phyloP scores from a whole-genome alignment of 495 filamentous ascomycete genomes.

The Podospora didyma region DNA sequence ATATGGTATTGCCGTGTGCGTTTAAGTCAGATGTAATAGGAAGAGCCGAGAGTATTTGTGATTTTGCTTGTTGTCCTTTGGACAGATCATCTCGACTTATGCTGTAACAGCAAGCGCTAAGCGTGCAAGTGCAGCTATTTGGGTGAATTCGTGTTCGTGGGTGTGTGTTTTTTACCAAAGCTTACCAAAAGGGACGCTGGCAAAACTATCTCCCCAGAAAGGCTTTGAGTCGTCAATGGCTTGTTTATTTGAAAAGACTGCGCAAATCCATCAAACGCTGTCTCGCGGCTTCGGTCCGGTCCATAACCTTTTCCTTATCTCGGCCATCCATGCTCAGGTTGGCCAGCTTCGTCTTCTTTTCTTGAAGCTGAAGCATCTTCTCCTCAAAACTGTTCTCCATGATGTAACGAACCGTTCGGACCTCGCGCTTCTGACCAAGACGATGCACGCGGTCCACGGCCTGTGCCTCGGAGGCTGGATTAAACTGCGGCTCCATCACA shows the following conservation, averaged over 20 bases:
- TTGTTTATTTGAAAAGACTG: constrained; percentile 68
- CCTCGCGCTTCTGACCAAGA: constrained; percentile 80
- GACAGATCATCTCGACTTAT: too few relatives aligned
- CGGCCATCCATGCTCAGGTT: constrained; percentile 73
- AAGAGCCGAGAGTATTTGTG: too few relatives aligned
- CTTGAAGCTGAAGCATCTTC: constrained; percentile 83
- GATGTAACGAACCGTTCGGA: constrained; percentile 77
- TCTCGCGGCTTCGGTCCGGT: constrained; percentile 70
- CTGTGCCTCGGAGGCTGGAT: constrained; percentile 90
- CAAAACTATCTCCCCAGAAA: too few relatives aligned
- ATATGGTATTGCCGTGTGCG: too few relatives aligned
- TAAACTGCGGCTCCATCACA: constrained; percentile 98
- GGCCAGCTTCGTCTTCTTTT: constrained; percentile 86
- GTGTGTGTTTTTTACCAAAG: too few relatives aligned
- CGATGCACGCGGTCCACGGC: constrained; percentile 93
- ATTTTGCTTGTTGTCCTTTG: too few relatives aligned
- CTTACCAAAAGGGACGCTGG: neutral
- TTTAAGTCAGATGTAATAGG: too few relatives aligned
- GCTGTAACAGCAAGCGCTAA: too few relatives aligned
- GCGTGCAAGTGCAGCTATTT: too few relatives aligned
- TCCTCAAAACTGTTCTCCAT: constrained; percentile 91
- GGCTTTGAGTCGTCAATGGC: too few relatives aligned
- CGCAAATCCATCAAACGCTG: constrained; percentile 75
- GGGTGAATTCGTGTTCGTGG: too few relatives aligned
- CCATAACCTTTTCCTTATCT: constrained; percentile 50